Conservation (phyloP, 2,329 filamentous ascomycete genomes). For the Teratosphaeria gauchensis region DNA sequence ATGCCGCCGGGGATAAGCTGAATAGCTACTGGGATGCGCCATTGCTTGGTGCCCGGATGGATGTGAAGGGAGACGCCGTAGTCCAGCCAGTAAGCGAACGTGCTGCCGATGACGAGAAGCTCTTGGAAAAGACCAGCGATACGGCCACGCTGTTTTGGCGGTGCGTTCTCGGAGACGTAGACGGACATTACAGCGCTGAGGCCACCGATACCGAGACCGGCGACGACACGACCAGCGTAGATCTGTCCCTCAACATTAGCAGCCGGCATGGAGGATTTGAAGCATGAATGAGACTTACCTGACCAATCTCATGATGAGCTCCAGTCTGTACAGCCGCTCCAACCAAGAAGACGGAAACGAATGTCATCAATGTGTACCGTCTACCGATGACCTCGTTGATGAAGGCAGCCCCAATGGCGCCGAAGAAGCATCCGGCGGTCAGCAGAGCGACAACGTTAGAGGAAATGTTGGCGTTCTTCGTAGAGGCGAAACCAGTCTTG, state of each 20-base stretch:
- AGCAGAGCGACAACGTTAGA: constrained; percentile 62
- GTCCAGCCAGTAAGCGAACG: constrained; percentile 43
- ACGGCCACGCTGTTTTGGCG: constrained; percentile 48
- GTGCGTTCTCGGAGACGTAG: constrained; percentile 51
- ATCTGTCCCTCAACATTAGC: constrained; percentile 29
- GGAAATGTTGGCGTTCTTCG: constrained; percentile 39
- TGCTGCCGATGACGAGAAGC: constrained; percentile 44
- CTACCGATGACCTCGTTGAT: constrained; percentile 48
- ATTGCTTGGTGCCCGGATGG: constrained; percentile 38
- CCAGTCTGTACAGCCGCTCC: constrained; percentile 57
- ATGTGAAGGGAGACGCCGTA: constrained; percentile 41
- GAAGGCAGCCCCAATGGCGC: constrained; percentile 49
- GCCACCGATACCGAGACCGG: constrained; percentile 42
- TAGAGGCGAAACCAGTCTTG: constrained; percentile 42
- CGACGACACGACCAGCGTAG: constrained; percentile 54
- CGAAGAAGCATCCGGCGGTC: constrained; percentile 59
- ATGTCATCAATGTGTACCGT: constrained; percentile 44
- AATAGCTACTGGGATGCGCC: constrained; percentile 44
- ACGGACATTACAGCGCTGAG: constrained; percentile 49
- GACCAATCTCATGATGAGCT: constrained; percentile 47
- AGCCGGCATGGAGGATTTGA: neutral
- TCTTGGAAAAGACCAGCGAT: constrained; percentile 51
- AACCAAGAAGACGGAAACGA: constrained; percentile 47
- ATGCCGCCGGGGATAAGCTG: constrained; percentile 44
- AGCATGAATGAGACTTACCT: constrained; percentile 11